Conservation (phyloP, 1,139 yeast genomes). For the Candida sanyaensis region DNA sequence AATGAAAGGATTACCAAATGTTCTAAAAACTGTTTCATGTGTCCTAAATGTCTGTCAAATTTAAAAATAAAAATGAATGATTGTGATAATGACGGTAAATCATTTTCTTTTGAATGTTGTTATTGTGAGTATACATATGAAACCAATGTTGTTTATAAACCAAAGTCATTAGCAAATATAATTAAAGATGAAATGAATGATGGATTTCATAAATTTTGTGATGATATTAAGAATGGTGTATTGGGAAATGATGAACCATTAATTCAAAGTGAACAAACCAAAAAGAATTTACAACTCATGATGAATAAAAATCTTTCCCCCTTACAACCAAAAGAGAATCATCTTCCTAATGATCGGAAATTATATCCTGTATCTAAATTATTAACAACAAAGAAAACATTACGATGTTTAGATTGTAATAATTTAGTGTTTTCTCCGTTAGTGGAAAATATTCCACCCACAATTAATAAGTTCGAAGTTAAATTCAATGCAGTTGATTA, state of each 20-base stretch:
- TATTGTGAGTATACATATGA: constrained; percentile 30
- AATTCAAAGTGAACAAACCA: constrained; percentile 4
- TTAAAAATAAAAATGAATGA: constrained; percentile 28
- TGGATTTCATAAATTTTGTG: constrained; percentile 10
- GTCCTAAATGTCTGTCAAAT: constrained; percentile 37
- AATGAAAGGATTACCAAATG: constrained; percentile 25
- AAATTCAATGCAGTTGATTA: constrained; percentile 39
- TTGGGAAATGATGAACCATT: neutral
- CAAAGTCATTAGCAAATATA: constrained; percentile 35
- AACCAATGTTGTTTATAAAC: constrained; percentile 34
- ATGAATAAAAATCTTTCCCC: neutral
- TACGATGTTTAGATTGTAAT: constrained; percentile 32
- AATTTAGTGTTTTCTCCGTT: constrained; percentile 28
- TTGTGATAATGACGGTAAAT: constrained; percentile 29
- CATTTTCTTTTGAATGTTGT: constrained; percentile 34
- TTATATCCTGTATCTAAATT: constrained; percentile 27
- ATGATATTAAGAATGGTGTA: constrained; percentile 12
- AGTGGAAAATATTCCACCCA: constrained; percentile 23
- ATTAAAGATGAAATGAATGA: constrained; percentile 20
- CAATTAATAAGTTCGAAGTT: constrained; percentile 28
- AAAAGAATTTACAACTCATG: constrained; percentile 12
- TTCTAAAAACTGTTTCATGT: constrained; percentile 39
- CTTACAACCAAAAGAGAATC: constrained; percentile 25
- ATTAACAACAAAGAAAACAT: constrained; percentile 25
- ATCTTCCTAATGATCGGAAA: constrained; percentile 10